phyloP scores from a whole-genome alignment of 768 basidiomycete species.

The Boletellus ananiceps region DNA sequence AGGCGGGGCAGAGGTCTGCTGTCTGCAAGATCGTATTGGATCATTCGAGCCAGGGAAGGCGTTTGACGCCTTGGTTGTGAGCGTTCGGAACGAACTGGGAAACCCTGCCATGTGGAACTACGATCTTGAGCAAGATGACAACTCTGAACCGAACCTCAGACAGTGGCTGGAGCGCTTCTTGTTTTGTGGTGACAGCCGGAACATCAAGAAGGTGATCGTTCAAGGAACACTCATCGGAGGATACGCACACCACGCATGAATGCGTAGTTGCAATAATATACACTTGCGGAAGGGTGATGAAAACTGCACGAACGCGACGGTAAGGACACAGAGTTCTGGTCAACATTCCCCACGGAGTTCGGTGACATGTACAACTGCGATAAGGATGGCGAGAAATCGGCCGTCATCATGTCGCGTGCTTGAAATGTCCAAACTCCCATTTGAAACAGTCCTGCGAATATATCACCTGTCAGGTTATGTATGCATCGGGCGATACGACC shows the following conservation, averaged over 20 bases:
- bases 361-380: no score
- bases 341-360: no score
- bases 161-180: conserved; percentile 75
- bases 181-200: conserved; percentile 83
- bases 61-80: conserved; percentile 85
- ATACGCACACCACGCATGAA: conserved; percentile 30
- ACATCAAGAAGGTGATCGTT: conserved; percentile 79
- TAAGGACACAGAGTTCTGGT: no score
- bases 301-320: conserved; percentile 2
- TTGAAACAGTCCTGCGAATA: conserved; percentile 66
- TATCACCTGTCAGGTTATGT: neutral
- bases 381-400: neutral
- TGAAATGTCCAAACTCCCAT: conserved; percentile 64
- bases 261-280: neutral
- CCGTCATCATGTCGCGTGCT: conserved; percentile 13
- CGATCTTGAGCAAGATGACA: conserved; percentile 34
- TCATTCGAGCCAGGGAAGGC: conserved; percentile 77
- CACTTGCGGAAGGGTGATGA: neutral
- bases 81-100: conserved; percentile 45
- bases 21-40: conserved; percentile 62
- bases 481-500: neutral
- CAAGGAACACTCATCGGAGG: conserved; percentile 80
- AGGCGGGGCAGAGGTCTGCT: conserved; percentile 85
- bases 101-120: conserved; percentile 55
- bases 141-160: conserved; percentile 38